A percentile compares a stretch with the other conserved stretches of the same genome.
Conservation (phyloP, 352 stramenopile genomes). For the Globisporangium paddicum region DNA sequence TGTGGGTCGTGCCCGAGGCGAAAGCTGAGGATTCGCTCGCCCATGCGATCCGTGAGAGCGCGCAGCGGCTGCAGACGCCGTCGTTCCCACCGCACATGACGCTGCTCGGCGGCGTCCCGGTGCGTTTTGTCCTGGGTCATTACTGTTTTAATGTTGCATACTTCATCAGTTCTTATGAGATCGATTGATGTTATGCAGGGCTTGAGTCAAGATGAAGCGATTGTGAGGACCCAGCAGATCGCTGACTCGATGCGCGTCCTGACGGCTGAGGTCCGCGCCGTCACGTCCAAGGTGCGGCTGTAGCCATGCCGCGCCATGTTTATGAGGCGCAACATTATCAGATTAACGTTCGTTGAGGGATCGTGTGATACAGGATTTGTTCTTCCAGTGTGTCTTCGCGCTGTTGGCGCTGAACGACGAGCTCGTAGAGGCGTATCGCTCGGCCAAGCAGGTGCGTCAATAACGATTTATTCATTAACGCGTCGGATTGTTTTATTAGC, state of each 20-base stretch:
- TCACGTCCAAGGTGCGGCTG: conserved; percentile 41
- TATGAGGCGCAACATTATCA: neutral
- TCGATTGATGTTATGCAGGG: too few relatives aligned
- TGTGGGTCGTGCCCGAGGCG: conserved; percentile 44
- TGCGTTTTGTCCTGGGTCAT: too few relatives aligned
- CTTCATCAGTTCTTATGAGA: too few relatives aligned
- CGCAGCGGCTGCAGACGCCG: conserved; percentile 32
- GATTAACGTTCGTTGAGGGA: neutral
- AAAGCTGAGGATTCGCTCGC: conserved; percentile 16
- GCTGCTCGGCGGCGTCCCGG: conserved; percentile 43
- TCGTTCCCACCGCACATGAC: conserved; percentile 57
- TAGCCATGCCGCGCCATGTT: too few relatives aligned
- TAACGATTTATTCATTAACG: neutral
- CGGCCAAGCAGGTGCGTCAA: conserved; percentile 33
- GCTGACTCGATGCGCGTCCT: conserved; percentile 25
- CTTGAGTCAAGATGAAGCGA: conserved; percentile 17
- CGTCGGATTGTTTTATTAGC: neutral
- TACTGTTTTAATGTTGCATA: too few relatives aligned
- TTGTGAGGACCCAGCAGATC: conserved; percentile 29
- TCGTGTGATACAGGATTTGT: conserved; percentile 19
- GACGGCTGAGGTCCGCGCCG: conserved; percentile 27
- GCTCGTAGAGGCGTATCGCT: conserved; percentile 26
- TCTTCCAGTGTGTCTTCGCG: conserved; percentile 69
- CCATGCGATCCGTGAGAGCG: conserved; percentile 31
- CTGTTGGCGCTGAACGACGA: conserved; percentile 34